Evolutionary conservation across 2,329 filamentous ascomycete genomes (phyloP), one percentile per base, ranked within the genome.

Genomic region (Canariomyces notabilis): DNA sequence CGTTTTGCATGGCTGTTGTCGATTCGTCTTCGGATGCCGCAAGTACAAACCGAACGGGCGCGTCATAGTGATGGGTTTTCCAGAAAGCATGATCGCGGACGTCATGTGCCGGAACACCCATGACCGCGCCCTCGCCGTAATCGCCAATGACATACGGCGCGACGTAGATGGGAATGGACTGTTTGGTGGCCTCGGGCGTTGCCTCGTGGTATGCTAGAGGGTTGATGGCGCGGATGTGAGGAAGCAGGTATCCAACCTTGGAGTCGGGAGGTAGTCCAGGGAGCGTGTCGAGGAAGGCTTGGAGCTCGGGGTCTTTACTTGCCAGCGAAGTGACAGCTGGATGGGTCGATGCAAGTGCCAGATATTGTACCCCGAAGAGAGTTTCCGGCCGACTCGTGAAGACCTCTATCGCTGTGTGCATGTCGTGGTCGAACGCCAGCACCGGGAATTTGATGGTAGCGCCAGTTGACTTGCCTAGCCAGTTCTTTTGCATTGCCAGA

Each of bases 41-140:
- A 32, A 91, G 69, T 1, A 89, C 87, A 36, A 79, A 67, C 2
- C 78, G 72, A 22, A 90, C 74, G 2, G 79, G 77, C 37, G 78
- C 69, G 4, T 76, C 71, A 5, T 73, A 71, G 22, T 76, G 71
- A 54, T 94, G 88, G 48, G 82, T 72, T 56, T 76, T 80, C 85
- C 88, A 95, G 62, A 95, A 95, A 1, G 79, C 77, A 64, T 86
- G 74, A 57, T 95, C 89, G 42, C 88, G 77, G 4, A 74, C 61
- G 64, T 95, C 89, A 60, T 95, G 89, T 2, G 83, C 89, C 0
- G 89, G 89, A 6, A 95, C 89, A 35, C 89, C 89, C 89, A 95
- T 95, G 2, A 95, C 85, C 8, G 89, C 89, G 1, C 89, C 89
- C 55, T 89, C 85, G 14, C 89, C 88, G 56, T 94, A 93, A 59